These are phyloP conservation scores for Aspergillus ellipticus DNA, from an alignment of 495 filamentous ascomycete species.

Conservation along the genomic window DNA sequence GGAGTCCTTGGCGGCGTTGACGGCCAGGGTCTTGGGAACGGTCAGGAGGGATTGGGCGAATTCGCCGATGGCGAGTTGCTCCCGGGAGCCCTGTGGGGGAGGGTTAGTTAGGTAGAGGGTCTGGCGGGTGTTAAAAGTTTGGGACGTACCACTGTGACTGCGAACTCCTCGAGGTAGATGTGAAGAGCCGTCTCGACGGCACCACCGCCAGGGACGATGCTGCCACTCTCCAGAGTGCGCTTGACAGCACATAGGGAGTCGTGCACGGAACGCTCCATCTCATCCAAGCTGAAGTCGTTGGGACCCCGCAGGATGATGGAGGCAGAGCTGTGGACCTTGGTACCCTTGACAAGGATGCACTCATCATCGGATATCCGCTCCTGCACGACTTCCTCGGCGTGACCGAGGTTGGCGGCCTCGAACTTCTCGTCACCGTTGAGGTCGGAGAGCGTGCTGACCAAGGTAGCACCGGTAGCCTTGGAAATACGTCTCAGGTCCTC, in stretches of 20 bases:
- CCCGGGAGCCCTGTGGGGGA: constrained; percentile 67
- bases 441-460: constrained; percentile 89
- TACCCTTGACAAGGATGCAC: constrained; percentile 95
- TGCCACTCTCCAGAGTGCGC: constrained; percentile 93
- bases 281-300: constrained; percentile 96
- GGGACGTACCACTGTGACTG: constrained; percentile 78
- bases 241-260: constrained; percentile 96
- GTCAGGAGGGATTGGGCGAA: constrained; percentile 92
- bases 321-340: constrained; percentile 86
- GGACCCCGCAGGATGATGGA: constrained; percentile 95
- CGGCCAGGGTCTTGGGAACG: constrained; percentile 93
- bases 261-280: constrained; percentile 98
- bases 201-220: constrained; percentile 93
- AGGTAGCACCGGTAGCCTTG: constrained; percentile 89
- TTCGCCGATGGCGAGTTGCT: constrained; percentile 97
- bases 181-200: constrained; percentile 98
- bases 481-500: constrained; percentile 95
- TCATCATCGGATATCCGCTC: constrained; percentile 98
- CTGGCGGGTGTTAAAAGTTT: neutral
- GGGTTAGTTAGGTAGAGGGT: constrained; percentile 15
- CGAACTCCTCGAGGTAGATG: constrained; percentile 99
- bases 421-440: constrained; percentile 98
- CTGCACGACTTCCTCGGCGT: constrained; percentile 92
- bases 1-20: constrained; percentile 95
- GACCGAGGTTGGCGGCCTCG: constrained; percentile 79